Evolutionary conservation across 78 protist genomes (phyloP).

Genomic region (Dictyostelium brefeldianum): DNA sequence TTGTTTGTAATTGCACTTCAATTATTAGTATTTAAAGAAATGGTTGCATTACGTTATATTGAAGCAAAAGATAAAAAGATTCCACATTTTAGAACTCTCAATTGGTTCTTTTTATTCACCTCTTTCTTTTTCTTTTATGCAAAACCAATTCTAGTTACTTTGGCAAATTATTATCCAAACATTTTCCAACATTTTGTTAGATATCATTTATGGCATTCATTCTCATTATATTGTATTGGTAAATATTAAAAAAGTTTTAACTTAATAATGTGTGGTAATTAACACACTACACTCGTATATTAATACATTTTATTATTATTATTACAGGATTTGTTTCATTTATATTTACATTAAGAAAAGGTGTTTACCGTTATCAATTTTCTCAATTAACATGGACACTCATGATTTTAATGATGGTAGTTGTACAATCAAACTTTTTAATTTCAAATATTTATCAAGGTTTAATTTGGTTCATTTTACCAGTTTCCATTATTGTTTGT

Average conservation of each 20-base stretch:
- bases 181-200: constrained; percentile 47
- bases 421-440: constrained; percentile 71
- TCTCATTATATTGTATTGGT: constrained; percentile 59
- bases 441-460: constrained; percentile 86
- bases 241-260: neutral
- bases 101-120: constrained; percentile 83
- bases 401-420: constrained; percentile 88
- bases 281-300: too few species aligned
- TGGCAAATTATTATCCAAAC: constrained; percentile 12
- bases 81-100: constrained; percentile 42
- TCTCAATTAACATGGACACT: constrained; percentile 94
- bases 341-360: constrained; percentile 80
- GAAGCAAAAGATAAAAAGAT: constrained; percentile 58
- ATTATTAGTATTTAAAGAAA: constrained; percentile 65
- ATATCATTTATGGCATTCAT: constrained; percentile 62
- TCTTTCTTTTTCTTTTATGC: constrained; percentile 87
- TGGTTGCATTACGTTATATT: constrained; percentile 57
- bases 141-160: constrained; percentile 24
- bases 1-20: constrained; percentile 64
- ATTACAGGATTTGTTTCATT: constrained; percentile 85
- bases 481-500: constrained; percentile 88
- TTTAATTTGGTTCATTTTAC: constrained; percentile 93
- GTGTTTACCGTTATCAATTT: constrained; percentile 91
- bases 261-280: neutral
- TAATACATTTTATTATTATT: neutral